These are phyloP conservation scores for Pterocarpus macrocarpus DNA, from an alignment of 306 rosid species.

Conservation along the genomic window DNA sequence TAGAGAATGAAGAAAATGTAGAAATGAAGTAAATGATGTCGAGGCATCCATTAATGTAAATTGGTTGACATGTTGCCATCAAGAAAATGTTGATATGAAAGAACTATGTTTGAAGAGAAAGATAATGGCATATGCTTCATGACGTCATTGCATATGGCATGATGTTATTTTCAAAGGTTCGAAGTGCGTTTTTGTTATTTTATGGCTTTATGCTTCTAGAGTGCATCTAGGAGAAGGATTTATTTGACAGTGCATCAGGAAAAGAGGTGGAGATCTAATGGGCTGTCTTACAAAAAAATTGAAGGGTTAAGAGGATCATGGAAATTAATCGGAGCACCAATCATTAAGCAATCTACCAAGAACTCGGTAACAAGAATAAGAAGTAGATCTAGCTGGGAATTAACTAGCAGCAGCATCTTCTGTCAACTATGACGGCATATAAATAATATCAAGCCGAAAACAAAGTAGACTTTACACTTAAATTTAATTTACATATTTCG, in stretches of 20 bases:
- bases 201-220: not conserved
- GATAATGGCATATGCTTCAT: not conserved
- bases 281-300: not conserved
- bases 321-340: not conserved
- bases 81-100: not conserved
- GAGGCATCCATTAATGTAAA: not conserved
- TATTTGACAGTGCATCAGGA: not conserved
- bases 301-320: not conserved
- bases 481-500: too few species aligned
- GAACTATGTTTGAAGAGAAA: not conserved
- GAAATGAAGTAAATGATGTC: not conserved
- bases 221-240: not conserved
- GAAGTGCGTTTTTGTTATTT: not conserved
- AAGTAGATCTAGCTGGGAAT: not conserved
- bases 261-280: not conserved
- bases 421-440: too few species aligned
- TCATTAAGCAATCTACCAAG: not conserved
- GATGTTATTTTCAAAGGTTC: not conserved
- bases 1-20: not conserved
- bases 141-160: not conserved
- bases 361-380: not conserved
- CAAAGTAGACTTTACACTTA: too few species aligned
- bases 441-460: too few species aligned
- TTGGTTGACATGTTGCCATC: not conserved
- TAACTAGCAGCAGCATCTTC: not conserved